Evolutionary conservation across 306 rosid genomes (phyloP), one percentile per base, ranked within the genome.

Genomic region (Albizia julibrissin): DNA sequence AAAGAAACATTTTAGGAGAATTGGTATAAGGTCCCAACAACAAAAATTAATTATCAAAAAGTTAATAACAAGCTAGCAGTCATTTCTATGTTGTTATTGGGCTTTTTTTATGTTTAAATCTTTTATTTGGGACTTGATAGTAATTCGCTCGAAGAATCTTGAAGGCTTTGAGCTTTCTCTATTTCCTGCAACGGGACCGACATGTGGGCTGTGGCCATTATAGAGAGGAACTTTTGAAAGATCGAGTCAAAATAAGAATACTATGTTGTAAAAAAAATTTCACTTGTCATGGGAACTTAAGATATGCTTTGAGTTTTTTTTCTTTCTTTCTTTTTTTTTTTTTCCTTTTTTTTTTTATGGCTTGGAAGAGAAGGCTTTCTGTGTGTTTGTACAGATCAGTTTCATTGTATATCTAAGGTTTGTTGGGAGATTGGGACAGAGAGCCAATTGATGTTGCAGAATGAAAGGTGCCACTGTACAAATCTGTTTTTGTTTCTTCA

Each of bases 401-500:
- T 69, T 44, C 27, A 29, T 43, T 68, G 82, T 79, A 69, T 69
- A 69, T 68, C 29, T 10, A 15, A n/a, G 69, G 76, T 37, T 34
- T 52, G 67, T 37, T 52, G 24, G 31, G 54, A 47, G 68, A 68
- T 34, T 52, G 68, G 6, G 76, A 50, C 70, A 33, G 29, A 39
- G 67, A 59, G 39, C 9, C 3, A 50, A 29, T 54, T 69, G 33
- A 52, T 18, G 37, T 62, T 62, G 66, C 76, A 33, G 27, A 68
- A 56, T 29, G 8, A 69, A 29, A 70, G 68, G 19, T 13, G 18
- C 29, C 65, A 9, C 22, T 54, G 76, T 39, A 68, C 40, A 78
- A 69, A 69, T 79, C 12, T 69, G 54, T 67, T 61, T 37, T 76
- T 54, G 69, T 46, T 44, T 72, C 80, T 77, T 76, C 64, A 77